Percentiles rank a stretch among this genome's conserved stretches.
These are phyloP conservation scores for Fusarium xyrophilum DNA, from an alignment of 2,329 filamentous ascomycete species.

Conservation along the genomic window DNA sequence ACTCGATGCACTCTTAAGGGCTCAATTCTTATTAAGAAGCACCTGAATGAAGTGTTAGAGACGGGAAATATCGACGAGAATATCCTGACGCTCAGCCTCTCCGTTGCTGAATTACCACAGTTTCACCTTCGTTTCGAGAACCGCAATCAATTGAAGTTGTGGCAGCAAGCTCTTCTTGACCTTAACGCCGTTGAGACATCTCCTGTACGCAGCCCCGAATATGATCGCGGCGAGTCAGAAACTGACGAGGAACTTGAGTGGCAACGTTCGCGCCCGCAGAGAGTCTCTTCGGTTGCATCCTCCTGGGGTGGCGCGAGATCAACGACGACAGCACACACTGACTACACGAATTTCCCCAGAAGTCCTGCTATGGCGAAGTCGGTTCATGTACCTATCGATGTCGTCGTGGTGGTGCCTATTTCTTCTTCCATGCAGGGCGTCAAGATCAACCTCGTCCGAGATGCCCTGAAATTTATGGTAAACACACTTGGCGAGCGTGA, in stretches of 20 bases:
- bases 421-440: constrained; percentile 99
- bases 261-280: constrained; percentile 69
- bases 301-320: constrained; percentile 83
- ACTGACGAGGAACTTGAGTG: constrained; percentile 84
- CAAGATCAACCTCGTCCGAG: constrained; percentile 92
- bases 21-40: constrained; percentile 97
- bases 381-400: constrained; percentile 88
- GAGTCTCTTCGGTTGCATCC: constrained; percentile 83
- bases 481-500: constrained; percentile 88
- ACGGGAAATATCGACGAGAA: constrained; percentile 75
- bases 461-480: constrained; percentile 91
- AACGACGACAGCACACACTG: constrained; percentile 85
- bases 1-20: constrained; percentile 91
- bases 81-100: constrained; percentile 86
- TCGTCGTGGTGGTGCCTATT: constrained; percentile 95
- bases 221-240: constrained; percentile 80
- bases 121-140: constrained; percentile 93
- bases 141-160: constrained; percentile 82
- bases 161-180: constrained; percentile 87
- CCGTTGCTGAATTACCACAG: constrained; percentile 88
- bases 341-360: constrained; percentile 78
- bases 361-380: constrained; percentile 54
- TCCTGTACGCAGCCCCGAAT: constrained; percentile 73
- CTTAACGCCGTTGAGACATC: constrained; percentile 75
- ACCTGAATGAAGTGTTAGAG: constrained; percentile 87